Base-by-base conservation (phyloP, 805 yeast genomes). In the Isabelozyma heimii region DNA sequence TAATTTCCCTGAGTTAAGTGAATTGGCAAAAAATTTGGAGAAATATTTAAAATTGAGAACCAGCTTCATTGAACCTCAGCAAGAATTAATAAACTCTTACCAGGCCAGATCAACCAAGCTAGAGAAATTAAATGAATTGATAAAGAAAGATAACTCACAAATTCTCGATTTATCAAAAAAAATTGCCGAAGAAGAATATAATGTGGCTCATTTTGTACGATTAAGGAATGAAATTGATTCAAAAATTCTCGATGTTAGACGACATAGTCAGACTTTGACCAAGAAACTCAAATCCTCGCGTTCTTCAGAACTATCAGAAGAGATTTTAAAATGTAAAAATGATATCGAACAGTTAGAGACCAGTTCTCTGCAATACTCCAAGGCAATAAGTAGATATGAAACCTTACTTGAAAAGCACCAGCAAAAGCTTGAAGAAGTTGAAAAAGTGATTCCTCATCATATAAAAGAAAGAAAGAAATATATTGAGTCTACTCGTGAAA, bases 1-100 rank as follows among this genome's bases (percentile, higher is more conserved):
- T 13, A 81, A 79, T 54, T 85, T 85, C 63, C 97, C 97, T 0
- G 97, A 89, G 52, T 81, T 94, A 4, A 77, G 90, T 1, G 83
- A 76, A 46, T 74, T 91, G 48, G 87, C 96, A 0, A 77, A 76
- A 16, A 67, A 79, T 9, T 64, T 91, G 20, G 75, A 77, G 40
- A 73, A 70, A 28, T 87, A 87, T 58, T 69, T 90, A 40, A 72
- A 74, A 38, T 69, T 75, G 46, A 70, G 91, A 51, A 52, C 51
- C 2, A 43, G 57, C 3, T 52, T 61, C 37, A 51, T 69, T 14
- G 53, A 50, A 12, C 51, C 54, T 17, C 63, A 71, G 40, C 53
- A 55, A 4, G 58, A 51, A 1, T 48, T 64, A 9, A 53, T 64
- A 12, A 54, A 56, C 33, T 49, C 47, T 14, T 54, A 61, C 43